Conservation (phyloP, 306 rosid genomes). For the Psophocarpus tetragonolobus region DNA sequence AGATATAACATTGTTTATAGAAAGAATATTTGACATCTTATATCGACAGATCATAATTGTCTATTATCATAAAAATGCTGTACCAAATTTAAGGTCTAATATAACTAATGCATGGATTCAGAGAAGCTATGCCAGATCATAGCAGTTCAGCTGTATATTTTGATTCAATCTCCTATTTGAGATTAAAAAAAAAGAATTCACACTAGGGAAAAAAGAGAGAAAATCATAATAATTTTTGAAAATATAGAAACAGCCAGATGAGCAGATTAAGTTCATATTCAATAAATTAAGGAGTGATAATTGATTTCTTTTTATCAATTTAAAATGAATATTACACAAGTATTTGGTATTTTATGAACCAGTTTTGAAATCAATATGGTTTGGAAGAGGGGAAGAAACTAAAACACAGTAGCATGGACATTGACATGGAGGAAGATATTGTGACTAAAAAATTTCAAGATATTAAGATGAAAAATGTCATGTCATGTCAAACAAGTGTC, state of each 20-base stretch:
- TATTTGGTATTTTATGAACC: not conserved
- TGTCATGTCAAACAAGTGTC: not conserved
- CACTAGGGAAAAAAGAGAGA: not conserved
- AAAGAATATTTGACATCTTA: not conserved
- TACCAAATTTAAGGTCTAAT: not conserved
- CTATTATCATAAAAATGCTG: not conserved
- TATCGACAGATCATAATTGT: not conserved
- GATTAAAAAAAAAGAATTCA: not conserved
- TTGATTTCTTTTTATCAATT: conserved; percentile 1
- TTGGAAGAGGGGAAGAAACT: not conserved
- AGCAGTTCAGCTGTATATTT: not conserved
- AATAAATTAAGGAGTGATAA: not conserved
- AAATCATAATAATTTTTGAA: not conserved
- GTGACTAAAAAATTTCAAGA: not conserved
- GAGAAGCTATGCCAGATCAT: not conserved
- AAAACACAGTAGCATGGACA: not conserved
- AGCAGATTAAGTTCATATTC: not conserved
- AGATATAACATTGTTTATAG: not conserved
- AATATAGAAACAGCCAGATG: not conserved
- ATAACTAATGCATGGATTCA: not conserved
- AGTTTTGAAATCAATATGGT: not conserved
- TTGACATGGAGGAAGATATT: not conserved
- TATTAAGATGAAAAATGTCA: not conserved
- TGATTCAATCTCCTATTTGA: not conserved
- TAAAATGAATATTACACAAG: not conserved